Conservation (phyloP, 345 rosid species). For the Aegle marmelos region DNA sequence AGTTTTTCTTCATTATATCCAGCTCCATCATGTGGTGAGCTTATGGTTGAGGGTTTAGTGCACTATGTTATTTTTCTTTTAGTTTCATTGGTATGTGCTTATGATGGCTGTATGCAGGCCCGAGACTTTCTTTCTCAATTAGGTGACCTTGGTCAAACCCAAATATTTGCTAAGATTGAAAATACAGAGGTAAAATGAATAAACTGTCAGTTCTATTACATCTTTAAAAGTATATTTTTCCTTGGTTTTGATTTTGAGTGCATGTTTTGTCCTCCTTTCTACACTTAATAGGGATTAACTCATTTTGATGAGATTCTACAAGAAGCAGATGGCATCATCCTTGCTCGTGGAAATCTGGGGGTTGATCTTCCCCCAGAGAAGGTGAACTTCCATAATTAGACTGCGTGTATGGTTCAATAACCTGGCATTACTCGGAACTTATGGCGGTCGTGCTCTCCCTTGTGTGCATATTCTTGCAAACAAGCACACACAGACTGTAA, state of each 20-base stretch:
- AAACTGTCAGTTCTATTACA: not conserved
- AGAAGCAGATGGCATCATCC: constrained; percentile 68
- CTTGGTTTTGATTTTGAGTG: constrained; percentile 10
- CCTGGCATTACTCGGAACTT: not conserved
- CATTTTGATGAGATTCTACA: constrained; percentile 73
- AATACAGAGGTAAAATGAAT: constrained; percentile 50
- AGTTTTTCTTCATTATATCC: not conserved
- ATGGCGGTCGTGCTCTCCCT: not conserved
- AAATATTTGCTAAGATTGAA: constrained; percentile 66
- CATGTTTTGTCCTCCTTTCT: constrained; percentile 1
- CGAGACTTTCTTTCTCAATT: constrained; percentile 51
- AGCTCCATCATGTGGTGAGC: not conserved
- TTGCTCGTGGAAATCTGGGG: constrained; percentile 74
- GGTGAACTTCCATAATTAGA: constrained; percentile 28
- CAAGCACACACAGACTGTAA: not conserved
- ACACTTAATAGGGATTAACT: constrained; percentile 40
- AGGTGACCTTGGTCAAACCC: constrained; percentile 56
- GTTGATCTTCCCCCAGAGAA: constrained; percentile 78
- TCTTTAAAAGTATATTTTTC: not conserved
- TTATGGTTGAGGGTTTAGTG: not conserved
- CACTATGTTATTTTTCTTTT: not conserved
- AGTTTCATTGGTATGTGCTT: not conserved
- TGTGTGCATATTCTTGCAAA: not conserved
- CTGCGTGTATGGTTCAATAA: not conserved
- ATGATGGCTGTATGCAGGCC: constrained; percentile 41